phyloP scores from a whole-genome alignment of 1,284 basidiomycete genomes.

The Irpex lacteus region DNA sequence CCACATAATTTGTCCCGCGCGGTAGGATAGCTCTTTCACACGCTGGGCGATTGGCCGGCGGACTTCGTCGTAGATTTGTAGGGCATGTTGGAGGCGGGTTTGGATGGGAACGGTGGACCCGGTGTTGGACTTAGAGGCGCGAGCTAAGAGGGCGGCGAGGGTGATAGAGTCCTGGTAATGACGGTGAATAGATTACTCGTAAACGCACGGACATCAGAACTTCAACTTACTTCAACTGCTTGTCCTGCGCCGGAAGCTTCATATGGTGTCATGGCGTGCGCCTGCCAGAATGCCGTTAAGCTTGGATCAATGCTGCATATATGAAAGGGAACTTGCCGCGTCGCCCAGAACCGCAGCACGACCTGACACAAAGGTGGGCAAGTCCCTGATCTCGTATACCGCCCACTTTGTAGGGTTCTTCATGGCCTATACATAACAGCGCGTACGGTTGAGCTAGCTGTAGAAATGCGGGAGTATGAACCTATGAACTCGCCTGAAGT shows the following conservation, averaged over 20 bases:
- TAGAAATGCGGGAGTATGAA: not conserved
- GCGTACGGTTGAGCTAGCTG: not conserved
- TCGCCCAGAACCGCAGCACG: conserved; percentile 50
- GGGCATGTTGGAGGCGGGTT: not conserved
- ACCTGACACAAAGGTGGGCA: conserved; percentile 37
- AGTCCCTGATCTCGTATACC: conserved; percentile 40
- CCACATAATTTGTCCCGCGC: not conserved
- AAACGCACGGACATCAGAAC: not conserved
- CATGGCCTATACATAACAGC: conserved; percentile 13
- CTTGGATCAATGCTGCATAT: too few relatives aligned
- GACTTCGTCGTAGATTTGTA: conserved; percentile 11
- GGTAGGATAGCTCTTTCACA: not conserved
- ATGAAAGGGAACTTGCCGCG: conserved; percentile 30
- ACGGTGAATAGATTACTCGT: not conserved
- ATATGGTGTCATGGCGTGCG: too few relatives aligned
- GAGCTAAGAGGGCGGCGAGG: not conserved
- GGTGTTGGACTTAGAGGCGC: not conserved
- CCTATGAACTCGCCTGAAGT: conserved; percentile 30
- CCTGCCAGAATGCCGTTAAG: too few relatives aligned
- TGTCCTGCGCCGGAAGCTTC: not conserved
- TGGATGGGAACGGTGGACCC: not conserved
- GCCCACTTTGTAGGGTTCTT: conserved; percentile 41
- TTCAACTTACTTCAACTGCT: not conserved
- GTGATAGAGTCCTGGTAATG: not conserved
- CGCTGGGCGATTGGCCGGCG: conserved; percentile 9